Evolutionary conservation across 2,329 filamentous ascomycete species (phyloP).

Genomic region (Curvularia hawaiiensis): DNA sequence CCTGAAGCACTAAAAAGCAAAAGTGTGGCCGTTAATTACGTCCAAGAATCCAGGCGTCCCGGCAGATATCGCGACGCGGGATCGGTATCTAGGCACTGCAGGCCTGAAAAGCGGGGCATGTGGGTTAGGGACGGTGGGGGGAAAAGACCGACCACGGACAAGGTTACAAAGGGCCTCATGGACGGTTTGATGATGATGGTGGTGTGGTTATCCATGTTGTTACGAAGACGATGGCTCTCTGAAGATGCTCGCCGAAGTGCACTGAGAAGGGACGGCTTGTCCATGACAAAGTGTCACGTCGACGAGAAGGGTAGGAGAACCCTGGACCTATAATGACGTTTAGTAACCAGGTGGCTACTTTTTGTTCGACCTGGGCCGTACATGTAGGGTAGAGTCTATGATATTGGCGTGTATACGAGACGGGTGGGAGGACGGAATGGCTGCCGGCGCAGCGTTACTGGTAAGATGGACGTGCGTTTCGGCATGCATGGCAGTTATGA

Average conservation of each 20-base stretch:
- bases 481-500: conserved; percentile 15
- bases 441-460: not conserved
- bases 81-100: not conserved
- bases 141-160: not conserved
- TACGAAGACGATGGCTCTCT: not conserved
- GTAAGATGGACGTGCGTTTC: not conserved
- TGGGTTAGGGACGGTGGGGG: not conserved
- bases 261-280: not conserved
- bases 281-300: not conserved
- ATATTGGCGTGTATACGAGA: not conserved
- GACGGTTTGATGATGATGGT: not conserved
- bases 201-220: not conserved
- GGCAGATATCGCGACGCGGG: not conserved
- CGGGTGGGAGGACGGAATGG: not conserved
- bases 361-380: not conserved
- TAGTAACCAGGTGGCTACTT: not conserved
- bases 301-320: not conserved
- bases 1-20: conserved; percentile 2
- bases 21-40: not conserved
- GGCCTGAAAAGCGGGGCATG: not conserved
- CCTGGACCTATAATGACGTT: not conserved
- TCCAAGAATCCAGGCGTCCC: not conserved
- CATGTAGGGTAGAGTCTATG: not conserved
- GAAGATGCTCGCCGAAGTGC: not conserved
- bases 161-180: not conserved